phyloP scores from a whole-genome alignment of 768 basidiomycete genomes.

The Crucibulum laeve region DNA sequence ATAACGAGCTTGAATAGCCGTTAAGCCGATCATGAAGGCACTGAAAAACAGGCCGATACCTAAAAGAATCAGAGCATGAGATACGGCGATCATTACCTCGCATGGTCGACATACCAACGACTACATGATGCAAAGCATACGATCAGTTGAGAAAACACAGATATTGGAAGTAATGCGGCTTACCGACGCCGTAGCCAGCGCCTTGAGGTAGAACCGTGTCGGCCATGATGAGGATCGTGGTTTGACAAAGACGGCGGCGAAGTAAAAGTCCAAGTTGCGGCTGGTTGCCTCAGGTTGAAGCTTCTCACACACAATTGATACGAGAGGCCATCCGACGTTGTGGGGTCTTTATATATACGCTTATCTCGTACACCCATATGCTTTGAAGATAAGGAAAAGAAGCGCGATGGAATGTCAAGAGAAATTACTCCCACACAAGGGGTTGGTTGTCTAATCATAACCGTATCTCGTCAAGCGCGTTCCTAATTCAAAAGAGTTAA shows the following conservation, averaged over 20 bases:
- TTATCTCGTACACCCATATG: not conserved
- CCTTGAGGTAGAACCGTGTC: slow-evolving; percentile 63
- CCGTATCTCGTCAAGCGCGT: not conserved
- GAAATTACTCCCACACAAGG: not conserved
- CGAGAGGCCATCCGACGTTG: too few species aligned
- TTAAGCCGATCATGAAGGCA: slow-evolving; percentile 73
- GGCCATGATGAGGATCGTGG: slow-evolving; percentile 13
- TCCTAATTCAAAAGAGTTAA: not conserved
- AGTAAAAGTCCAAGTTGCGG: not conserved
- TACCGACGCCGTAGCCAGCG: slow-evolving; percentile 83
- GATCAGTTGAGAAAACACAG: not conserved
- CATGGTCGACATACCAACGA: slow-evolving; percentile 19
- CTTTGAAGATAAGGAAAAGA: slow-evolving; percentile 1
- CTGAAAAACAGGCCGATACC: slow-evolving; percentile 90
- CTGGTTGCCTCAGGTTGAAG: too few species aligned
- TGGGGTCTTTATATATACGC: slow-evolving; percentile 1
- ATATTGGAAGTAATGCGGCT: slow-evolving; percentile 12
- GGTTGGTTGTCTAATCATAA: not conserved
- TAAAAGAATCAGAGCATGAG: slow-evolving; percentile 16
- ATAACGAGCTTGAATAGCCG: slow-evolving; percentile 79
- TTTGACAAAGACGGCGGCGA: not conserved
- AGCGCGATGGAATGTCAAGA: not conserved
- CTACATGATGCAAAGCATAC: slow-evolving; percentile 8
- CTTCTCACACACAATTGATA: too few species aligned
- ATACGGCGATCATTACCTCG: not conserved